phyloP scores from a whole-genome alignment of 768 basidiomycete genomes.

The Auricularia sp. region DNA sequence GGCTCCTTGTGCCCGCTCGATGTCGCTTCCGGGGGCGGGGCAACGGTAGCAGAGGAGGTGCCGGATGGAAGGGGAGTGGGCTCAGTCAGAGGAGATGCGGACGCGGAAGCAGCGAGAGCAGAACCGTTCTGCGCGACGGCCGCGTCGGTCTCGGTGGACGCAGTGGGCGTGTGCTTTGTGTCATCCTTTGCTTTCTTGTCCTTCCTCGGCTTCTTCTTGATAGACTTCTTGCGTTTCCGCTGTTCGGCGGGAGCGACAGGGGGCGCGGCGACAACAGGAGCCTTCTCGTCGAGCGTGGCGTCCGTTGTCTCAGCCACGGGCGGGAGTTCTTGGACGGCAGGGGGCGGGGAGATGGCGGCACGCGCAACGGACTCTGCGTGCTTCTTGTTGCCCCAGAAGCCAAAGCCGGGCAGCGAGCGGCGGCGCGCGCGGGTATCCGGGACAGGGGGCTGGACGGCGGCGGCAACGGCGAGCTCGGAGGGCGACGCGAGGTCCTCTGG shows the following conservation, averaged over 20 bases:
- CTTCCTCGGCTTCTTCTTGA: not conserved
- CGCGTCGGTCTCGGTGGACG: too few species aligned
- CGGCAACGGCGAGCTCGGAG: not conserved
- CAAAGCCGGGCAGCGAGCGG: slow-evolving; percentile 1
- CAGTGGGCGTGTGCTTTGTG: not conserved
- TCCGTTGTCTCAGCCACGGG: not conserved
- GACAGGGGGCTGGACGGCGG: not conserved
- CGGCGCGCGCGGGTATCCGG: not conserved
- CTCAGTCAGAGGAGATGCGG: not conserved
- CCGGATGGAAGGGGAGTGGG: not conserved
- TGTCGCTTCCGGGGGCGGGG: not conserved
- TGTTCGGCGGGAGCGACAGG: not conserved
- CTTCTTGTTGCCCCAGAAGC: slow-evolving; percentile 1
- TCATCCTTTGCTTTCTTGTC: not conserved
- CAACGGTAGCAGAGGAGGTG: not conserved
- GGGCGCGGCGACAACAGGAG: not conserved
- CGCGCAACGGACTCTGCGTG: not conserved
- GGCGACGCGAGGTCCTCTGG: not conserved
- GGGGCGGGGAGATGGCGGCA: not conserved
- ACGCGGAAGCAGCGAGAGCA: not conserved
- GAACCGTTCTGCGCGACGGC: not conserved
- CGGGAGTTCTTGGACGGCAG: not conserved
- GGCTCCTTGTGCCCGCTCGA: too few species aligned
- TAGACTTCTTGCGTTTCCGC: not conserved
- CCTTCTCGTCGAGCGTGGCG: not conserved